phyloP scores from a whole-genome alignment of 2,329 filamentous ascomycete species.

The Ophiostoma populinum region DNA sequence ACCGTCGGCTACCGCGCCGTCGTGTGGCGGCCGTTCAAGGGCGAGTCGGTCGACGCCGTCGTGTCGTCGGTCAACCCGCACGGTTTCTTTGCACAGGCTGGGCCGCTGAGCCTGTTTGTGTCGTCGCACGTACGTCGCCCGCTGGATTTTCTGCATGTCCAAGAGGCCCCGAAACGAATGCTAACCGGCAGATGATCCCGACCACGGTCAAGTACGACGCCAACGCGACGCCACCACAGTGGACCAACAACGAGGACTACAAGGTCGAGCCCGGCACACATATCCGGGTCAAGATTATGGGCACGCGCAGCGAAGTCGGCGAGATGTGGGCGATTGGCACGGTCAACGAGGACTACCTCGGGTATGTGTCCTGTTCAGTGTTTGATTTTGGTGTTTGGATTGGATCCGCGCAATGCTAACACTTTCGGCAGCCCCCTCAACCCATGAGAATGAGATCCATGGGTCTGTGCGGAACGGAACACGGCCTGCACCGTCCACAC shows the following conservation, averaged over 20 bases:
- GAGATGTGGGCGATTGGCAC: slow-evolving; percentile 95
- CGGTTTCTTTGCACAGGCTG: slow-evolving; percentile 77
- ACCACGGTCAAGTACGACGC: slow-evolving; percentile 85
- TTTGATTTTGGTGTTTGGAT: neutral
- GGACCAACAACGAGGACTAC: slow-evolving; percentile 86
- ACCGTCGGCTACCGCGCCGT: slow-evolving; percentile 90
- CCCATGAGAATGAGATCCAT: no score
- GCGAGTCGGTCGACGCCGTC: slow-evolving; percentile 93
- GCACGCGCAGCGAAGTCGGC: slow-evolving; percentile 81
- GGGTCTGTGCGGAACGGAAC: no score
- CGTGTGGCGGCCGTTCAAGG: slow-evolving; percentile 94
- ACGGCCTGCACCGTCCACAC: no score
- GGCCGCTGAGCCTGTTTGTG: slow-evolving; percentile 62
- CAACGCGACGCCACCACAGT: slow-evolving; percentile 91
- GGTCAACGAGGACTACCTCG: slow-evolving; percentile 72
- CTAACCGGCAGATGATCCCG: slow-evolving; percentile 58
- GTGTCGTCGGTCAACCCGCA: slow-evolving; percentile 82
- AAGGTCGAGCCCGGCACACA: slow-evolving; percentile 89
- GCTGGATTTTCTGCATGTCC: neutral
- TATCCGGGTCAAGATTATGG: slow-evolving; percentile 84
- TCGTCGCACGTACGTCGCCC: slow-evolving; percentile 52
- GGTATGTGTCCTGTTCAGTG: slow-evolving; percentile 35
- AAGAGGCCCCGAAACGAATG: neutral
- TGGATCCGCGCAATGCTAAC: no score
- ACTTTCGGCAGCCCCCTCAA: no score